Percentiles rank a stretch among this genome's conserved stretches.
Conservation (phyloP, 495 filamentous ascomycete genomes). For the Endocarpon pusillum region DNA sequence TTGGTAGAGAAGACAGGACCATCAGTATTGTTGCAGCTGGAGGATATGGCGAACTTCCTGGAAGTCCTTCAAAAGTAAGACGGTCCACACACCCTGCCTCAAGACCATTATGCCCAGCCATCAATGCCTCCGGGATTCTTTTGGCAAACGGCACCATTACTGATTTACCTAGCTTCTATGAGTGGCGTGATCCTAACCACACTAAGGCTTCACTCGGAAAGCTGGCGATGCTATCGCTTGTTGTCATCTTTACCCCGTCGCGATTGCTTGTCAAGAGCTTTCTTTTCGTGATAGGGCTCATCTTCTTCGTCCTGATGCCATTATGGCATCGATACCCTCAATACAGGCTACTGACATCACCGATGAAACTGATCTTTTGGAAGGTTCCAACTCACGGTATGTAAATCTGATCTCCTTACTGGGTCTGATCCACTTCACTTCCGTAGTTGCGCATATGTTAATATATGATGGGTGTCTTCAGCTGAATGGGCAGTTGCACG, state of each 20-base stretch:
- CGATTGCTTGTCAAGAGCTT: conserved; percentile 22
- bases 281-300: conserved; percentile 19
- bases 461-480: not conserved
- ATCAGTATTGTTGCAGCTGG: conserved; percentile 24
- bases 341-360: conserved; percentile 25
- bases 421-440: not conserved
- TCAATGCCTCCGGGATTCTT: too few relatives aligned
- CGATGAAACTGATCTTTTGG: conserved; percentile 27
- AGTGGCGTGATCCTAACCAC: conserved; percentile 22
- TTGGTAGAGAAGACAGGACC: conserved; percentile 22
- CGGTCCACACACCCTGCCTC: too few relatives aligned
- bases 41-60: conserved; percentile 25
- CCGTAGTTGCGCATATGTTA: not conserved
- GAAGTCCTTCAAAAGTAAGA: conserved; percentile 27
- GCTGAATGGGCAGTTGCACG: conserved; percentile 4
- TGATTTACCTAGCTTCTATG: conserved; percentile 28
- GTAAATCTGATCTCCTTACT: too few relatives aligned
- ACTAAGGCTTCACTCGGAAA: conserved; percentile 20
- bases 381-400: conserved; percentile 20
- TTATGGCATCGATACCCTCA: conserved; percentile 22
- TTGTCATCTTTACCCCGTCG: conserved; percentile 15
- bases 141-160: too few relatives aligned
- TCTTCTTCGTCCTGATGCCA: conserved; percentile 26
- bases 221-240: conserved; percentile 14
- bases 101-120: too few relatives aligned